Conservation (phyloP, 2,329 filamentous ascomycete species). For the Ceratocystis huliohia region DNA sequence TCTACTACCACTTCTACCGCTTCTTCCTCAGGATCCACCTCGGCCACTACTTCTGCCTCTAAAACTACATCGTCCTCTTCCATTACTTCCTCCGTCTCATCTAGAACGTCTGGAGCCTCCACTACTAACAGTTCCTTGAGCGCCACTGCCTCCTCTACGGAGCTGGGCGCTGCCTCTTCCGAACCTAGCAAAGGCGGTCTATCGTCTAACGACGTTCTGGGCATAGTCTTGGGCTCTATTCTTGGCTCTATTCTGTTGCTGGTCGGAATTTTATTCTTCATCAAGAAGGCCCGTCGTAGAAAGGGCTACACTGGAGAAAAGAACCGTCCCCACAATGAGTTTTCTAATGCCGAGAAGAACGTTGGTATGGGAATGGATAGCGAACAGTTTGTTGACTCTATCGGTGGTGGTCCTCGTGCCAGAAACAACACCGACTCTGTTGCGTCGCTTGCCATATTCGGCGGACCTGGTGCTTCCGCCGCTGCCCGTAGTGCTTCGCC, state of each 20-base stretch:
- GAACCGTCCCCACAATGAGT: constrained; percentile 12
- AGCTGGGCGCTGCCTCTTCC: constrained; percentile 25
- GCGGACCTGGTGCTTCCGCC: constrained; percentile 3
- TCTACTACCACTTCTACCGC: constrained; percentile 26
- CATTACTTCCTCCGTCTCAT: constrained; percentile 24
- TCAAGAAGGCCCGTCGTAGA: constrained; percentile 27
- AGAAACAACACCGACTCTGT: constrained; percentile 26
- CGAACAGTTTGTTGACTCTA: constrained; percentile 20
- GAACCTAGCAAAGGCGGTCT: constrained; percentile 21
- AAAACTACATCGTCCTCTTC: constrained; percentile 22
- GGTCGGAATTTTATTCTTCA: constrained; percentile 52
- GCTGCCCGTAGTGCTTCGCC: constrained; percentile 4
- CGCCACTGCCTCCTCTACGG: constrained; percentile 21
- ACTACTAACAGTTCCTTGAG: constrained; percentile 26
- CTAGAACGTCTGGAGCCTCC: constrained; percentile 25
- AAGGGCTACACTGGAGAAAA: constrained; percentile 20
- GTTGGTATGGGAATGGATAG: constrained; percentile 21
- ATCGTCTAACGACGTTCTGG: constrained; percentile 50
- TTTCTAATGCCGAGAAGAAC: constrained; percentile 17
- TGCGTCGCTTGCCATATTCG: constrained; percentile 20
- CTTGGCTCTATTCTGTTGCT: constrained; percentile 59
- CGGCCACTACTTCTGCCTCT: constrained; percentile 24
- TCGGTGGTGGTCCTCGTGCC: constrained; percentile 13
- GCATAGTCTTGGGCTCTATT: constrained; percentile 70
- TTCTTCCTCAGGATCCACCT: constrained; percentile 24